These are phyloP conservation scores for Termitomyces sp. DNA, from an alignment of 768 basidiomycete genomes.

Conservation along the genomic window DNA sequence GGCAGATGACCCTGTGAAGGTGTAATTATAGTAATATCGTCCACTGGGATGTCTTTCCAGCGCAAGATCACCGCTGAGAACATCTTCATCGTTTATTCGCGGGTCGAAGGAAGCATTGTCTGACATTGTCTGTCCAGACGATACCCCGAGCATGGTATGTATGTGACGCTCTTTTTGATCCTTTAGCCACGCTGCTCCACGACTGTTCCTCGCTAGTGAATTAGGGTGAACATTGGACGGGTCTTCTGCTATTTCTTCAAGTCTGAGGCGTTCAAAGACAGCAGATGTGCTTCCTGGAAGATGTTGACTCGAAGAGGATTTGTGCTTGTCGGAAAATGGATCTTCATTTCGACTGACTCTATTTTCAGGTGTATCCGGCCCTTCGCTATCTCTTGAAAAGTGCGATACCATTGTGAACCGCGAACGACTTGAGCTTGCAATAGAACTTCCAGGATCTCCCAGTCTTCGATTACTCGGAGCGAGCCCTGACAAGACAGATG, in stretches of 20 bases:
- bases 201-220: slow-evolving; percentile 50
- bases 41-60: slow-evolving; percentile 66
- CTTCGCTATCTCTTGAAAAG: not conserved
- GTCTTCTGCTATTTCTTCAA: slow-evolving; percentile 37
- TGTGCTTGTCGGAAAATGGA: slow-evolving; percentile 27
- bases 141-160: slow-evolving; percentile 54
- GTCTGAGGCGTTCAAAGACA: slow-evolving; percentile 55
- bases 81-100: slow-evolving; percentile 33
- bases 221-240: slow-evolving; percentile 39
- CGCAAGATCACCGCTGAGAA: slow-evolving; percentile 59
- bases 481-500: slow-evolving; percentile 15
- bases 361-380: not conserved
- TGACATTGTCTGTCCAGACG: slow-evolving; percentile 56
- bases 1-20: slow-evolving; percentile 41
- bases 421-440: slow-evolving; percentile 4
- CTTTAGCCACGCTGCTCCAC: slow-evolving; percentile 77
- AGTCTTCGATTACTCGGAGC: not conserved
- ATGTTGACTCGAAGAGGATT: slow-evolving; percentile 23
- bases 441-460: slow-evolving; percentile 1
- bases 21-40: slow-evolving; percentile 76
- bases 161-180: slow-evolving; percentile 75
- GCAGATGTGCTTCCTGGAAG: slow-evolving; percentile 40
- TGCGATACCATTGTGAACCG: slow-evolving; percentile 11
- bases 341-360: not conserved
- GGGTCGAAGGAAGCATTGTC: slow-evolving; percentile 44